Percentiles rank a stretch among this genome's conserved stretches.
Evolutionary conservation across 495 filamentous ascomycete species (phyloP).

Genomic region (Penicillium steckii): DNA sequence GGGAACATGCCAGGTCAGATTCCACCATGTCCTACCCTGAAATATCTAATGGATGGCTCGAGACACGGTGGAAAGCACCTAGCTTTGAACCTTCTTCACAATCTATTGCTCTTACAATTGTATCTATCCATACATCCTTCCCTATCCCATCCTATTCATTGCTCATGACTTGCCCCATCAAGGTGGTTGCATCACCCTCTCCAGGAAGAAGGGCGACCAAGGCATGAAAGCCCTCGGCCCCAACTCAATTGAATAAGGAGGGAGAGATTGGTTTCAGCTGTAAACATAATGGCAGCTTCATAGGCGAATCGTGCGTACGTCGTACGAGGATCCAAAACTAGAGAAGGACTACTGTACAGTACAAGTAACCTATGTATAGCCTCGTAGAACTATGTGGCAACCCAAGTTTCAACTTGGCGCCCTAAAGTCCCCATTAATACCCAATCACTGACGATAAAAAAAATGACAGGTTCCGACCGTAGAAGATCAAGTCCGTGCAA

Average conservation of each 20-base stretch:
- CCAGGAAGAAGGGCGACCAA: background rate
- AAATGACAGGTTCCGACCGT: conserved; percentile 1
- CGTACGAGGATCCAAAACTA: background rate
- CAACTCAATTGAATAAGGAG: background rate
- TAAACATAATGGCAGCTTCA: background rate
- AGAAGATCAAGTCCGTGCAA: conserved; percentile 5
- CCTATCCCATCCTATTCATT: too few relatives aligned
- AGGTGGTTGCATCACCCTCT: background rate
- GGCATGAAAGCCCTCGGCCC: background rate
- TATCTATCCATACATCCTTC: too few relatives aligned
- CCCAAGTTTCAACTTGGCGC: conserved; percentile 27
- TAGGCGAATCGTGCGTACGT: background rate
- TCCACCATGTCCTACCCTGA: conserved; percentile 7
- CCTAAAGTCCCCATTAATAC: conserved; percentile 7
- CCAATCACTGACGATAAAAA: background rate
- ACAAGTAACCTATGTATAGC: conserved; percentile 4
- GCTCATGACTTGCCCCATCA: too few relatives aligned
- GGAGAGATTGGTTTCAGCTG: background rate
- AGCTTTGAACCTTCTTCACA: background rate
- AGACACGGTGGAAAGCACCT: conserved; percentile 1
- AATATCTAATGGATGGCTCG: background rate
- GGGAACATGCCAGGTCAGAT: conserved; percentile 17
- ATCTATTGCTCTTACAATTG: background rate
- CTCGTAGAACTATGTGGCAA: conserved; percentile 16
- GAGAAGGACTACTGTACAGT: background rate